phyloP scores from a whole-genome alignment of 2,329 filamentous ascomycete species.

The Zymoseptoria crescenta region DNA sequence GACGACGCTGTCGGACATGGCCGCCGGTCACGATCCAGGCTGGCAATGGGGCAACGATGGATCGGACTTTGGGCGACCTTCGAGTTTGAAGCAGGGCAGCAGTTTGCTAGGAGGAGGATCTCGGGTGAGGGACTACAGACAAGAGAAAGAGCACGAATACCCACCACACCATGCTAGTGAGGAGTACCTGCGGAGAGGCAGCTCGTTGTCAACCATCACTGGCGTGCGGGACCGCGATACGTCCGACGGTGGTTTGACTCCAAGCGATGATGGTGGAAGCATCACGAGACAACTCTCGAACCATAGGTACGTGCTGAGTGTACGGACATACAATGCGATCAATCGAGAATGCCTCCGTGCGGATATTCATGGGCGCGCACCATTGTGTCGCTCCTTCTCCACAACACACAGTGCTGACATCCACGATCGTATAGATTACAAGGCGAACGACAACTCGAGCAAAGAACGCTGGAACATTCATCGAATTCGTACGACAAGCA shows the following conservation, averaged over 20 bases:
- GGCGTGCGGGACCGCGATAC: constrained; percentile 21
- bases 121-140: constrained; percentile 9
- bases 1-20: constrained; percentile 48
- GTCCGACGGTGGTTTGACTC: constrained; percentile 19
- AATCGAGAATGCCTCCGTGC: not conserved
- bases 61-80: constrained; percentile 39
- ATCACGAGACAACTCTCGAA: constrained; percentile 31
- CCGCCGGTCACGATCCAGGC: constrained; percentile 51
- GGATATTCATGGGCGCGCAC: not conserved
- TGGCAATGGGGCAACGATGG: constrained; percentile 56
- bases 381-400: too few species aligned
- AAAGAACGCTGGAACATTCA: constrained; percentile 49
- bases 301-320: constrained; percentile 34
- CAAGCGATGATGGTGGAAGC: constrained; percentile 25
- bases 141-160: constrained; percentile 24
- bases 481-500: constrained; percentile 57
- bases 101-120: constrained; percentile 32
- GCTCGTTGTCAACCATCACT: constrained; percentile 33
- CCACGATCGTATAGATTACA: constrained; percentile 40
- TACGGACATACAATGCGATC: not conserved
- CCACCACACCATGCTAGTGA: constrained; percentile 19
- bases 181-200: constrained; percentile 30
- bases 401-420: constrained; percentile 5
- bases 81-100: constrained; percentile 41
- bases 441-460: constrained; percentile 52